phyloP scores from a whole-genome alignment of 208 protist genomes.

The Trypanosoma platydactyli region DNA sequence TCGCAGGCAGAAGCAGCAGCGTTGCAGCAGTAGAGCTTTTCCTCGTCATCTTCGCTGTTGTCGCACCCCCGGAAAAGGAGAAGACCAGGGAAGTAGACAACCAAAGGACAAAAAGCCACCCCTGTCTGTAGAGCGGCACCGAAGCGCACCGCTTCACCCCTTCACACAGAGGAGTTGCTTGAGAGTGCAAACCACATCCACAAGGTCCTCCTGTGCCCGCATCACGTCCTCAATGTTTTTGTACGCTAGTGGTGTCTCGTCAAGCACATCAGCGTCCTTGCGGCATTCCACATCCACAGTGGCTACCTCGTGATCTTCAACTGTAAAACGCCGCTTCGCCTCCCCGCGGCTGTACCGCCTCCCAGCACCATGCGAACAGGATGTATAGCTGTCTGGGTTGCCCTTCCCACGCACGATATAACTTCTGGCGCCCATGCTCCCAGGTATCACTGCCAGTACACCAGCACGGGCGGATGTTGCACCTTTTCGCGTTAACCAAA shows the following conservation, averaged over 20 bases:
- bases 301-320: constrained; percentile 64
- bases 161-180: constrained; percentile 88
- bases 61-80: no score
- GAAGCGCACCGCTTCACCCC: constrained; percentile 43
- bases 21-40: no score
- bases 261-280: constrained; percentile 78
- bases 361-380: constrained; percentile 85
- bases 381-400: constrained; percentile 64
- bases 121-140: neutral
- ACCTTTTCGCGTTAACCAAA: constrained; percentile 90
- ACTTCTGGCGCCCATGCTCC: constrained; percentile 83
- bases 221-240: constrained; percentile 91
- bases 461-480: constrained; percentile 74
- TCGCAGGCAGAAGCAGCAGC: no score
- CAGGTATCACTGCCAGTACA: constrained; percentile 87
- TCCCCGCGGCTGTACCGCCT: constrained; percentile 72
- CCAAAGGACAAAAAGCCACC: no score
- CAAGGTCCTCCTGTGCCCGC: constrained; percentile 69
- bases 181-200: constrained; percentile 72
- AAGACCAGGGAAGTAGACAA: no score
- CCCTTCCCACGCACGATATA: constrained; percentile 91
- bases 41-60: no score
- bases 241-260: constrained; percentile 86
- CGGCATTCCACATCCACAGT: constrained; percentile 74
- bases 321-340: constrained; percentile 74